Base-by-base conservation (phyloP, 1,284 basidiomycete genomes). In the Cutaneotrichosporon dermatis region DNA sequence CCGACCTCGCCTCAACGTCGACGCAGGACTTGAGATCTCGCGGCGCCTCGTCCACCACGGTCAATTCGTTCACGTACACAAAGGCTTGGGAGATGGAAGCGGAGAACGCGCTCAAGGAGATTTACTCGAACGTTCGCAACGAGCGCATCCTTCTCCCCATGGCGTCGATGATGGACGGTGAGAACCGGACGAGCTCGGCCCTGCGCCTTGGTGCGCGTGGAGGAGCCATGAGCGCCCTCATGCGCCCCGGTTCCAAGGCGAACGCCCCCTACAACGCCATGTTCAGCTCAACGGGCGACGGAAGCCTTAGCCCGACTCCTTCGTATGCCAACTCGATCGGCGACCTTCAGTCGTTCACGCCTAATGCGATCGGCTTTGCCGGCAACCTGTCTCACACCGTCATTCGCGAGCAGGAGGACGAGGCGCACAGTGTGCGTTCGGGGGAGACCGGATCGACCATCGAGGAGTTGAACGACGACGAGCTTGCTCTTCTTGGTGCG, bases 381-480 rank as follows among this genome's bases (percentile, higher is more conserved):
- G 94, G 89, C 59, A 98, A 95, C 61, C 82, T 99, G 16, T 91
- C 92, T 1, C 90, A 96, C 72, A 93, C 92, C 1, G 97, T 98
- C 74, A 98, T 99, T 73, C 86, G 88, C 33, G 95, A 99, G 6
- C 89, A 92, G 64, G 93, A 98, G 75, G 94, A 96, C 71, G 92
- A 96, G 69, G 83, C 85, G 51, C 82, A 84, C 52, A 92, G 89
- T 63, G 71, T 85, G 10, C 51, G 60, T 16, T 81, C 83, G 16
- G 88, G 86, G 68, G 81, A 83, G 15, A 87, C 86, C 1, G 85
- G 83, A 35, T 67, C 65, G 9, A 68, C 67, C 3, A 56, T 70
- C n/a, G 78, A 76, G 34, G 76, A 78, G 5, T 88, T 95, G 61
- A 86, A 87, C 4, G 94, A 98, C 72, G 93, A 97, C 72, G 92